Evolutionary conservation across 805 yeast genomes (phyloP).

Genomic region (Starmerella gropengiesseri): DNA sequence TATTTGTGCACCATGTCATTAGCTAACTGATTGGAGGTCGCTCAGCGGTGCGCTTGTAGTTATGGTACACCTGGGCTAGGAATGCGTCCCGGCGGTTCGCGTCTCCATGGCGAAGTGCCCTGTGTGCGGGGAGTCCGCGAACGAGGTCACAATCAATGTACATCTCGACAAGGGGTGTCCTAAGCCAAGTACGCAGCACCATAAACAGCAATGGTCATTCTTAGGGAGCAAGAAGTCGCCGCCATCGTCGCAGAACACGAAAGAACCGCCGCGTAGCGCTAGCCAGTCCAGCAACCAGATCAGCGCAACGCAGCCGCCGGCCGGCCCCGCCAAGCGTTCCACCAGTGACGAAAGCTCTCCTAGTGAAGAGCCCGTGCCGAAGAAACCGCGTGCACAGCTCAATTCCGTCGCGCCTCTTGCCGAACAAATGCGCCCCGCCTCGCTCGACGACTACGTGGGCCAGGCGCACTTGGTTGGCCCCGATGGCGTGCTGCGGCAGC

Average conservation of each 20-base stretch:
- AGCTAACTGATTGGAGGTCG: too few relatives aligned
- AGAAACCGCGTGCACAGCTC: not conserved
- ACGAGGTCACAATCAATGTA: conserved; percentile 26
- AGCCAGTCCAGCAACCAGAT: not conserved
- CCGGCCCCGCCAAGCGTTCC: not conserved
- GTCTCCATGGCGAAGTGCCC: conserved; percentile 26
- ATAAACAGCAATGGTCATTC: conserved; percentile 11
- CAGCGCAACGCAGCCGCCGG: not conserved
- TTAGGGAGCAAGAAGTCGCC: not conserved
- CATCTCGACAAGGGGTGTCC: conserved; percentile 32
- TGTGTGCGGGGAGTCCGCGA: conserved; percentile 26
- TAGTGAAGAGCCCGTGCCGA: not conserved
- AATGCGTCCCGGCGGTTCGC: too few relatives aligned
- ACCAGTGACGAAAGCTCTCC: not conserved
- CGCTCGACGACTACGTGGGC: conserved; percentile 65
- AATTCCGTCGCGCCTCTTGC: conserved; percentile 43
- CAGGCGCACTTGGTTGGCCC: conserved; percentile 66
- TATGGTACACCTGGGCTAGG: too few relatives aligned
- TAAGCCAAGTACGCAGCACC: conserved; percentile 4
- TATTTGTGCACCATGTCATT: too few relatives aligned
- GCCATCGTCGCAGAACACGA: not conserved
- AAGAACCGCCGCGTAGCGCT: not conserved
- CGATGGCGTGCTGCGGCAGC: conserved; percentile 53
- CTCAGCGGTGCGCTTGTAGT: too few relatives aligned
- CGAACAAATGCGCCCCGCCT: conserved; percentile 70